Percentiles rank a stretch among this genome's conserved stretches.
Conservation (phyloP, 129 eudicot genomes). For the Lactuca sativa region DNA sequence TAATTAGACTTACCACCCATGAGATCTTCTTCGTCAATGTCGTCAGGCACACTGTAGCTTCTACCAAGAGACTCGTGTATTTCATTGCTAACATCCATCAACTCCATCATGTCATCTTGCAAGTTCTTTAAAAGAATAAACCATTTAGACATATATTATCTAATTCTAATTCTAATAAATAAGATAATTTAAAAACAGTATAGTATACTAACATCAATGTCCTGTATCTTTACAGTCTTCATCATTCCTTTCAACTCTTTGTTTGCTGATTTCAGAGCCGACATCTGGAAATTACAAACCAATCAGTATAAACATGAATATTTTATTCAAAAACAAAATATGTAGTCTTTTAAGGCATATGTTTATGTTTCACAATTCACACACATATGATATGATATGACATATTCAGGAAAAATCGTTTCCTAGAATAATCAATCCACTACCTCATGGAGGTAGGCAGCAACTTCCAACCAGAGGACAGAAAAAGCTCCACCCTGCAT, state of each 20-base stretch:
- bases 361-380: not conserved
- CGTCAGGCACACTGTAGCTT: conserved; percentile 87
- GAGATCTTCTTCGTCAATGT: conserved; percentile 96
- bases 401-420: conserved; percentile 18
- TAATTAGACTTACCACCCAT: conserved; percentile 65
- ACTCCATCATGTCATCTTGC: conserved; percentile 97
- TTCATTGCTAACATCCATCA: conserved; percentile 92
- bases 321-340: conserved; percentile 7
- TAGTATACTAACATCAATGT: conserved; percentile 69
- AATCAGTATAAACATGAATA: conserved; percentile 20
- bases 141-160: too few relatives aligned
- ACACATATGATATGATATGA: conserved; percentile 1
- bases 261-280: conserved; percentile 85
- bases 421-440: conserved; percentile 39
- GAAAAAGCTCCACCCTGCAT: conserved; percentile 61
- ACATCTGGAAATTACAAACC: conserved; percentile 55
- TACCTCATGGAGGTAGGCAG: conserved; percentile 92
- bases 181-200: not conserved
- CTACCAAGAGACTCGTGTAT: conserved; percentile 92
- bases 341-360: not conserved
- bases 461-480: conserved; percentile 65
- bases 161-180: not conserved
- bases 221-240: conserved; percentile 91
- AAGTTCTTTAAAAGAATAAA: conserved; percentile 49
- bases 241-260: conserved; percentile 96